These are phyloP conservation scores for Astraeus odoratus DNA, from an alignment of 768 basidiomycete species.

Conservation along the genomic window DNA sequence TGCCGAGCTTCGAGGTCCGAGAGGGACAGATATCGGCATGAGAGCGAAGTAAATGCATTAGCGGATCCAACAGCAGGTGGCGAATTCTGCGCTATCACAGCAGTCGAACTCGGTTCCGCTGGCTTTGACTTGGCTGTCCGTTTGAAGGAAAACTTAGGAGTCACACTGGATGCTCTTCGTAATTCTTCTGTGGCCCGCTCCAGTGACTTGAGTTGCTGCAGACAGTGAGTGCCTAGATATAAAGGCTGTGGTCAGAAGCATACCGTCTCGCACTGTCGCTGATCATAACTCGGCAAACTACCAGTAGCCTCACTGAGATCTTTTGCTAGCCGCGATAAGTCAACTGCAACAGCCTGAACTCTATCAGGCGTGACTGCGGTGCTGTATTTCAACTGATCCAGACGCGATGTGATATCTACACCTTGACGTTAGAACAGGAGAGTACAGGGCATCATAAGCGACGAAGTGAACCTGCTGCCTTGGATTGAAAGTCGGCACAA, in stretches of 20 bases:
- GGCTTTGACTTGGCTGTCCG: conserved; percentile 29
- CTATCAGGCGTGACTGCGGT: conserved; percentile 25
- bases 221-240: conserved; percentile 8
- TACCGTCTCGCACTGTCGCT: conserved; percentile 64
- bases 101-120: conserved; percentile 3
- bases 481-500: conserved; percentile 15
- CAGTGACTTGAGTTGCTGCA: conserved; percentile 59
- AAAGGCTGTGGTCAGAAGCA: conserved; percentile 18
- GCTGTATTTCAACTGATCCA: conserved; percentile 34
- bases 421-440: conserved; percentile 11
- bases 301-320: conserved; percentile 56
- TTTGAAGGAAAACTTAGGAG: conserved; percentile 67
- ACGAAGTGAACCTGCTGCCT: conserved; percentile 20
- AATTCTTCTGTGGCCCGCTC: conserved; percentile 50
- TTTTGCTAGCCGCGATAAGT: conserved; percentile 55
- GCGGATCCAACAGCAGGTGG: conserved; percentile 21
- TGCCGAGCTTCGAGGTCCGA: conserved; percentile 30
- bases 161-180: conserved; percentile 37
- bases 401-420: conserved; percentile 43
- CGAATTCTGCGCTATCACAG: conserved; percentile 1
- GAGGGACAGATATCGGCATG: conserved; percentile 39
- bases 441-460: not conserved
- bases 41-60: conserved; percentile 37
- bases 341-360: conserved; percentile 39
- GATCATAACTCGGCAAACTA: conserved; percentile 66